Evolutionary conservation across 164 flowering plant species (phyloP), one percentile per base, ranked within the genome.

Genomic region (Buxus sempervirens): DNA sequence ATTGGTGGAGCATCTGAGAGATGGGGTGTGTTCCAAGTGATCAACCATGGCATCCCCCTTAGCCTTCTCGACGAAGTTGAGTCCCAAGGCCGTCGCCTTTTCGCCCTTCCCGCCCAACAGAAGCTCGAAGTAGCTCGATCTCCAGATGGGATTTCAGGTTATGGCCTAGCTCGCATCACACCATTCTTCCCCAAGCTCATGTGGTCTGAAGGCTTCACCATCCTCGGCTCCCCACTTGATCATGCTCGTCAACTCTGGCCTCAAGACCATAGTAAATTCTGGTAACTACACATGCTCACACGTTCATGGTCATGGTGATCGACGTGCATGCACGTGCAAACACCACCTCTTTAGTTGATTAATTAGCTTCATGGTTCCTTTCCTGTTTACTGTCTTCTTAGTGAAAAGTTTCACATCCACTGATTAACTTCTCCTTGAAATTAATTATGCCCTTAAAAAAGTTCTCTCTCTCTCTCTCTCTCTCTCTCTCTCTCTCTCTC

Each of bases 141-240:
- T 2, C 80, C 93, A 0, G 86, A 82, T 16, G 88, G 89, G 0
- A 54, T 85, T 14, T 62, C 91, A 0, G 98, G 98, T 26, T 94
- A 91, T 45, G 97, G 98, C 9, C 70, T 78, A 0, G 88, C 91
- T 9, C 79, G 89, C 20, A 86, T 91, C 26, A 84, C 97, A 4
- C 75, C 86, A 20, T 89, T 91, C 76, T 91, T 85, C 71, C 68
- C 84, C 9, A 89, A 91, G 76, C 83, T 63, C 45, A 79, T 91
- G 87, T 94, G 98, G 98, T 85, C 85, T 0, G 97, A 94, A 60
- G 97, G 98, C 2, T 94, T 88, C 82, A 91, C 96, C 59, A 82
- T 91, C 25, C 68, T 74, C 28, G 96, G 95, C 0, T 88, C 97
- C 0, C 88, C 90, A 0, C 63, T 71, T 5, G 86, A 91, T 28